Evolutionary conservation across 371 early-diverging fungal genomes (phyloP).

Genomic region (Mucor sp.): DNA sequence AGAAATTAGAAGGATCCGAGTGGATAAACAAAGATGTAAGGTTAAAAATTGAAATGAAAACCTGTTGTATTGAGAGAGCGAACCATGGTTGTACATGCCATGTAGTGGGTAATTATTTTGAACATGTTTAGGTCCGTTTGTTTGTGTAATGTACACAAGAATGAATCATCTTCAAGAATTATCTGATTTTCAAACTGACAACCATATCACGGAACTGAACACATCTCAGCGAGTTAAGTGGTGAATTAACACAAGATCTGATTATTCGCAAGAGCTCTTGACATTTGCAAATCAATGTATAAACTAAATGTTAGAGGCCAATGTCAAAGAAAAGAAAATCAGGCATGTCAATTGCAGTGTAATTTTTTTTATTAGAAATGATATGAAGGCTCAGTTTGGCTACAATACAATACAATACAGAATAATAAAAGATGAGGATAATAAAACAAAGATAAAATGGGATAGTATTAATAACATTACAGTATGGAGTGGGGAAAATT

Average conservation of each 20-base stretch:
- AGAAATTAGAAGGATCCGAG: background rate
- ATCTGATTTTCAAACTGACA: slow-evolving; percentile 2
- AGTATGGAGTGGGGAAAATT: slow-evolving; percentile 17
- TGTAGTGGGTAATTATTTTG: background rate
- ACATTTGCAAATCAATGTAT: too few relatives aligned
- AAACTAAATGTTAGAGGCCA: too few relatives aligned
- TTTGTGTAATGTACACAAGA: background rate
- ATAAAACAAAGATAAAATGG: background rate
- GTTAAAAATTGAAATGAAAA: background rate
- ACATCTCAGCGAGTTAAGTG: too few relatives aligned
- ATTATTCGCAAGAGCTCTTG: too few relatives aligned
- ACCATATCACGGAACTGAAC: background rate
- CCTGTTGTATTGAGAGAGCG: background rate
- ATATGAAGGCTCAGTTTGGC: background rate
- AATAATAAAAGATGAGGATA: background rate
- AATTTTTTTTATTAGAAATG: too few relatives aligned
- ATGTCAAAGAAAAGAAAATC: too few relatives aligned
- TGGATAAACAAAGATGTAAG: background rate
- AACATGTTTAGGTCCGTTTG: background rate
- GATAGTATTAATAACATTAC: slow-evolving; percentile 14
- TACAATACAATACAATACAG: background rate
- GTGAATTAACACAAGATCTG: too few relatives aligned
- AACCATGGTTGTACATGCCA: background rate
- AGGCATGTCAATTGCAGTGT: too few relatives aligned
- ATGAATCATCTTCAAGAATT: background rate